phyloP scores from a whole-genome alignment of 1,139 yeast genomes.

The Geotrichum europaeum region DNA sequence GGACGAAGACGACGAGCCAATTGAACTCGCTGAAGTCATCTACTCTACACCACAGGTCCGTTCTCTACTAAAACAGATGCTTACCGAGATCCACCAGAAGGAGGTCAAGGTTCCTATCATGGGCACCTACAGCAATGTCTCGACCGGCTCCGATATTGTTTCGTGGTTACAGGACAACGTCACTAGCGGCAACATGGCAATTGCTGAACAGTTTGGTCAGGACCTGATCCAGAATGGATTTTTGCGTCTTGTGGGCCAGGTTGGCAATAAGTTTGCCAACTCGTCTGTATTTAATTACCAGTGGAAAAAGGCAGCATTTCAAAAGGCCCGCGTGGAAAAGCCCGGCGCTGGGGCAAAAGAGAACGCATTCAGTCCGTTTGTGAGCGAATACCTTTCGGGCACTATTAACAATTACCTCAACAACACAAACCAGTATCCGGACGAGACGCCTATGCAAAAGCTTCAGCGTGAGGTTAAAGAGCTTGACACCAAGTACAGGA shows the following conservation, averaged over 20 bases:
- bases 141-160: constrained; percentile 59
- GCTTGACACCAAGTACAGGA: constrained; percentile 58
- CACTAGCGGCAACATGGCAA: constrained; percentile 27
- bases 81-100: constrained; percentile 41
- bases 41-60: constrained; percentile 37
- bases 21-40: constrained; percentile 33
- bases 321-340: constrained; percentile 44
- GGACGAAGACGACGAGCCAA: constrained; percentile 18
- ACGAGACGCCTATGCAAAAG: constrained; percentile 47
- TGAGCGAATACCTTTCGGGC: constrained; percentile 43
- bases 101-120: constrained; percentile 55
- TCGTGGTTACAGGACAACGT: constrained; percentile 48
- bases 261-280: constrained; percentile 63
- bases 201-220: constrained; percentile 77
- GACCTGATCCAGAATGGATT: constrained; percentile 62
- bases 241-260: constrained; percentile 54
- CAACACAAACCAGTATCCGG: constrained; percentile 42
- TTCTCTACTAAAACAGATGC: constrained; percentile 41
- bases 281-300: constrained; percentile 73
- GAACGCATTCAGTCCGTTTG: constrained; percentile 15
- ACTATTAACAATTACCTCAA: constrained; percentile 36
- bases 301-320: constrained; percentile 71
- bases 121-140: constrained; percentile 60
- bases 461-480: constrained; percentile 52
- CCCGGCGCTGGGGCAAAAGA: constrained; percentile 17